These are phyloP conservation scores for Gonium pectorale DNA, from an alignment of 139 green algal genomes.

Conservation along the genomic window DNA sequence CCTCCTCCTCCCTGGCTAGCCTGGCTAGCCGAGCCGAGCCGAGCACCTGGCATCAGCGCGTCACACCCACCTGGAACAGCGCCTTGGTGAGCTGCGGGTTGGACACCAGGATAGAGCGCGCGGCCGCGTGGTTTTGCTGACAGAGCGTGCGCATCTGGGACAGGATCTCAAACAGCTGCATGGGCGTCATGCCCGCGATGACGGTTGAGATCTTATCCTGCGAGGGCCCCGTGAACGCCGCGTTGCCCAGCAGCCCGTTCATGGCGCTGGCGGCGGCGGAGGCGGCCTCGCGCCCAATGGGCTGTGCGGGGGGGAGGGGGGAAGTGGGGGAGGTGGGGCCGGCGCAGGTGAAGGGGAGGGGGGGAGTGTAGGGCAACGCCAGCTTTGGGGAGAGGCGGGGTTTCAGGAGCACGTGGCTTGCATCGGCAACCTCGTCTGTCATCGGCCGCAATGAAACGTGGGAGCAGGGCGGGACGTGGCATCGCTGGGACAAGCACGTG, in stretches of 20 bases:
- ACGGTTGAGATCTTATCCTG: conserved; percentile 44
- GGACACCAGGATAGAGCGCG: conserved; percentile 80
- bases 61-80: conserved; percentile 80
- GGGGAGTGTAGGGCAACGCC: neutral
- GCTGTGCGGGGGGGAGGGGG: neutral
- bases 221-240: conserved; percentile 30
- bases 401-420: too few species aligned
- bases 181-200: conserved; percentile 61
- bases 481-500: too few species aligned
- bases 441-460: too few species aligned
- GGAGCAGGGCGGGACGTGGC: too few species aligned
- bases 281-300: conserved; percentile 28
- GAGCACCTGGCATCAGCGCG: neutral
- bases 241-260: conserved; percentile 40
- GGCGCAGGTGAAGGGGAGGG: neutral
- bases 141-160: conserved; percentile 68
- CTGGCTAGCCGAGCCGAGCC: neutral
- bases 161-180: conserved; percentile 80
- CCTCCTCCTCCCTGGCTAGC: neutral
- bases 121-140: conserved; percentile 59
- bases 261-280: neutral
- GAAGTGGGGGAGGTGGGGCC: neutral
- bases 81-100: conserved; percentile 92
- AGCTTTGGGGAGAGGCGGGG: too few species aligned
- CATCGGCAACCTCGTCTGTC: too few species aligned